Base-by-base conservation (phyloP, 2,329 filamentous ascomycete species). In the Colletotrichum sp. region DNA sequence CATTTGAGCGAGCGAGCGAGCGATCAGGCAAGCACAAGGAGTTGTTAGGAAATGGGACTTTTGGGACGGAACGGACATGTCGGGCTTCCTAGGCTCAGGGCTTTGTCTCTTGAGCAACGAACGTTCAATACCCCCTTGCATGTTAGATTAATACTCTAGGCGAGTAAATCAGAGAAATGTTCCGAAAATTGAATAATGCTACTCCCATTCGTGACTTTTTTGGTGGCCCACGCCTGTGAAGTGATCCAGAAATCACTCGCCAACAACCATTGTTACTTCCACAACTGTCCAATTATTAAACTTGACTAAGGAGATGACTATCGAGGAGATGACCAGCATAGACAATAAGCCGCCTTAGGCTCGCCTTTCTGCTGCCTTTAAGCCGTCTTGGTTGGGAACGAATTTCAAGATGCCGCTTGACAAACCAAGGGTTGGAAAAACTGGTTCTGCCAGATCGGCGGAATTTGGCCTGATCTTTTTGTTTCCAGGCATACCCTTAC, bases 1-100 rank as follows among this genome's bases (percentile, higher is more conserved):
- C 69, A 68, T 77, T 77, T 76, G 69, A 72, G 75, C 68, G 68
- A 77, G 74, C 68, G 68, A 77, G 74, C 74, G 64, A 75, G 48
- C 39, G 64, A 34, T 36, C 16, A 67, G 59, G 65, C 68, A 39
- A 65, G 64, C 59, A 68, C 55, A 66, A 32, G 68, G 72, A 77
- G 75, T 71, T 77, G 73, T 39, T n/a, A 39, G 59, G 36, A 71
- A 11, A 64, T 30, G 52, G 71, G 59, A 64, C 30, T 68, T 64
- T 68, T 59, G 64, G 74, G 36, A 76, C 27, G 59, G 34, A 64
- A 36, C 44, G 70, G 59, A 68, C 30, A 32, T 36, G 13, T 27
- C 63, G 63, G 63, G 44, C 44, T 61, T 74, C 70, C 32, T 36
- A 22, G 59, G 65, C 70, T 48, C 44, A 48, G 48, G 48, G 48